Conservation (phyloP, 345 rosid genomes). For the Streptanthus diversifolius region DNA sequence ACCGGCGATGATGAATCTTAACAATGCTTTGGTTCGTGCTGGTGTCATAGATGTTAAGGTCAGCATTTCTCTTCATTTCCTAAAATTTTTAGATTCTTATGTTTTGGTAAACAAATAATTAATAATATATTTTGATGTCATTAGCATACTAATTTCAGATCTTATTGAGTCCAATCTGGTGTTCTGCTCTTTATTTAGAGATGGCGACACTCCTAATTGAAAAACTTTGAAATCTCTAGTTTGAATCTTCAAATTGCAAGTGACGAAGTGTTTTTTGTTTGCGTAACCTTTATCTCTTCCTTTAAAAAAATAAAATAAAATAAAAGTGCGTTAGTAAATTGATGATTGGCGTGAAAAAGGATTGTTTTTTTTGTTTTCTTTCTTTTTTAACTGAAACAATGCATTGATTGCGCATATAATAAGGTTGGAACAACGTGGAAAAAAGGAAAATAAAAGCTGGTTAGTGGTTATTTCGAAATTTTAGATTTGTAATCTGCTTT, state of each 20-base stretch:
- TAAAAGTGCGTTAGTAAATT: background rate
- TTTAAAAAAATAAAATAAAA: background rate
- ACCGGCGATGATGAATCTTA: slow-evolving; percentile 62
- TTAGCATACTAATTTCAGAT: background rate
- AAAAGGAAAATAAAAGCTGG: background rate
- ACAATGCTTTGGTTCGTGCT: slow-evolving; percentile 49
- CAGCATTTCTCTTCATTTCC: background rate
- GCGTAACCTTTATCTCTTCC: background rate
- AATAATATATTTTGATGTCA: background rate
- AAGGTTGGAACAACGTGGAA: background rate
- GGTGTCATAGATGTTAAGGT: slow-evolving; percentile 67
- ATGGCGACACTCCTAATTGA: background rate
- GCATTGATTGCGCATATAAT: slow-evolving; percentile 2
- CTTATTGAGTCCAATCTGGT: background rate
- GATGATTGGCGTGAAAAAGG: slow-evolving; percentile 11
- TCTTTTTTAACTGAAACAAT: background rate
- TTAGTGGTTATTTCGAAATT: background rate
- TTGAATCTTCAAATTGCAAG: background rate
- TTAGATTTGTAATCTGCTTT: background rate
- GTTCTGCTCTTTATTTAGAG: background rate
- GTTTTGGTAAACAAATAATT: background rate
- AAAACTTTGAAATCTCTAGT: background rate
- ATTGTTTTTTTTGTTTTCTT: background rate
- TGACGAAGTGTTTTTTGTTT: background rate
- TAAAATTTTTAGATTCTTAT: background rate